These are phyloP conservation scores for Scytalidium sp. DNA, from an alignment of 2,329 filamentous ascomycete species.

Conservation along the genomic window DNA sequence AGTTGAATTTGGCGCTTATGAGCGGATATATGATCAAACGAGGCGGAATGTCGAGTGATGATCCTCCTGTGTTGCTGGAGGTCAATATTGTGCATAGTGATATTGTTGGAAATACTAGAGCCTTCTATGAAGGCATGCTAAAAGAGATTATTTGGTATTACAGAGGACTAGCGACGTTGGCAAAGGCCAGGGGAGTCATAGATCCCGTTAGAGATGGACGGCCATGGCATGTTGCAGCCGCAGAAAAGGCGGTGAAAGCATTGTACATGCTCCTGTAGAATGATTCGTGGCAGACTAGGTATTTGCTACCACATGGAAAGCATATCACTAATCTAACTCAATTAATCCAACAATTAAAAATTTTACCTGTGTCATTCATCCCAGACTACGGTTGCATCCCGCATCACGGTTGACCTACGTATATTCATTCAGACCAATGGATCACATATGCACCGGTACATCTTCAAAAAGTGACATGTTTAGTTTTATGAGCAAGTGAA, in stretches of 20 bases:
- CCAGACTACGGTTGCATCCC: no score
- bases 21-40: conserved; percentile 67
- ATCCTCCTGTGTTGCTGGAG: conserved; percentile 59
- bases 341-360: not conserved
- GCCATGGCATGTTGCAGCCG: conserved; percentile 76
- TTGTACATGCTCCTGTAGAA: conserved; percentile 63
- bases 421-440: no score
- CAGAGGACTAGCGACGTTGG: conserved; percentile 65
- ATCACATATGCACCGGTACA: no score
- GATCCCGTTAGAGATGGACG: conserved; percentile 58
- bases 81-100: conserved; percentile 59
- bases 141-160: conserved; percentile 70
- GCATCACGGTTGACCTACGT: no score
- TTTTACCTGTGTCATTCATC: no score
- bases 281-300: not conserved
- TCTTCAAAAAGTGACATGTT: no score
- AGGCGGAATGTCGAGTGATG: conserved; percentile 51
- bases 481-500: no score
- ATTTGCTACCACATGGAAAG: not conserved
- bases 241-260: conserved; percentile 64
- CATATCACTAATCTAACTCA: not conserved
- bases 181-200: conserved; percentile 61
- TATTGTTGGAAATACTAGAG: conserved; percentile 29
- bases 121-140: conserved; percentile 58
- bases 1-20: conserved; percentile 54